A percentile compares a stretch with the other conserved stretches of the same genome.
Conservation (phyloP, 345 rosid species). For the Euphorbia tirucalli region DNA sequence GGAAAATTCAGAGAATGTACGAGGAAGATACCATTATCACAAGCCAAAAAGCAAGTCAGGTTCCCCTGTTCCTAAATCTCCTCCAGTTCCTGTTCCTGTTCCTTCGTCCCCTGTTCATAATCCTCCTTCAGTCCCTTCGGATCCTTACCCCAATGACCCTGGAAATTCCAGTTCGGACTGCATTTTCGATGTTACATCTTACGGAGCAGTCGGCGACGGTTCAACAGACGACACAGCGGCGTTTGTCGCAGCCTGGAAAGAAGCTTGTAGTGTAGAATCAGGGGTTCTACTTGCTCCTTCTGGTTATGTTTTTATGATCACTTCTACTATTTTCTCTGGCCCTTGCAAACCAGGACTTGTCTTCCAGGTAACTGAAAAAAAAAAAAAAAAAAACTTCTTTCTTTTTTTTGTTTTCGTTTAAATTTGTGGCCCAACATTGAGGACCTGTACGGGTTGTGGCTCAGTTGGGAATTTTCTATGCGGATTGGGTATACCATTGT, state of each 20-base stretch:
- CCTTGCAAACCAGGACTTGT: slow-evolving; percentile 88
- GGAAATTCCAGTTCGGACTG: slow-evolving; percentile 28
- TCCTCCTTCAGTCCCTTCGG: slow-evolving; percentile 46
- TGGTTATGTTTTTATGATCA: slow-evolving; percentile 62
- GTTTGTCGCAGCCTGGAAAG: slow-evolving; percentile 80
- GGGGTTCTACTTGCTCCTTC: slow-evolving; percentile 62
- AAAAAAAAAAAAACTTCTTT: not conserved
- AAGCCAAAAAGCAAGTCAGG: slow-evolving; percentile 31
- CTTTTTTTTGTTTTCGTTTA: no score
- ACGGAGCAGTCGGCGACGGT: slow-evolving; percentile 89
- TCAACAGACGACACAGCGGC: slow-evolving; percentile 75
- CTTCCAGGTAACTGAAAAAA: slow-evolving; percentile 78
- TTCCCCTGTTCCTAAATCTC: slow-evolving; percentile 30
- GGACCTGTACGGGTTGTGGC: no score
- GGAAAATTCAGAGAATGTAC: slow-evolving; percentile 42
- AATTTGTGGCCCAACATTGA: no score
- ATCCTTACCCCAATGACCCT: slow-evolving; percentile 60
- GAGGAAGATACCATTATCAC: slow-evolving; percentile 67
- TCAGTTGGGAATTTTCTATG: no score
- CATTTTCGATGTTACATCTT: slow-evolving; percentile 64
- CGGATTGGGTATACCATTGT: no score
- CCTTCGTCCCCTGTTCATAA: slow-evolving; percentile 28
- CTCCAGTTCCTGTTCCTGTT: no score
- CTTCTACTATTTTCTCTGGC: slow-evolving; percentile 87
- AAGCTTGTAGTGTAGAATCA: slow-evolving; percentile 74